A percentile compares a stretch with the other conserved stretches of the same genome.
Conservation (phyloP, 2,329 filamentous ascomycete species). For the Aspergillus costaricaensis region DNA sequence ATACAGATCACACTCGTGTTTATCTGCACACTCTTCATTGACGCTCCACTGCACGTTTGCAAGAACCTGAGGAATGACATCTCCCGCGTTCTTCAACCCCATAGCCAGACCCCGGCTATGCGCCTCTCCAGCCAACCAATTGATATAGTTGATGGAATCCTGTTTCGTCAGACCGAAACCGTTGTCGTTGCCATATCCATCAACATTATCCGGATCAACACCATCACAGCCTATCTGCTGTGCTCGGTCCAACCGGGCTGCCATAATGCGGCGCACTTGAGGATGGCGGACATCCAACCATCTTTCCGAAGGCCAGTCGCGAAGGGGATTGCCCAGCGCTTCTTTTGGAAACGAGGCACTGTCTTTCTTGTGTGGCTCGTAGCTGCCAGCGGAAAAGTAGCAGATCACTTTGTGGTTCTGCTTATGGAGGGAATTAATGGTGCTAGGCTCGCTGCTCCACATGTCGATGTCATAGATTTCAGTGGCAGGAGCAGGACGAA, state of each 20-base stretch:
- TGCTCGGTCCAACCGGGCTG: constrained; percentile 60
- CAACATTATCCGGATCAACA: constrained; percentile 72
- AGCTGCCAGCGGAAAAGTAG: constrained; percentile 73
- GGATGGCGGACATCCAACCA: constrained; percentile 63
- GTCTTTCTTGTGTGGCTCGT: constrained; percentile 60
- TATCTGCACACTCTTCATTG: constrained; percentile 68
- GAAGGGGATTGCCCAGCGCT: constrained; percentile 52
- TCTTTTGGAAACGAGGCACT: constrained; percentile 58
- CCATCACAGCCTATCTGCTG: constrained; percentile 65
- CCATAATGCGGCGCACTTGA: constrained; percentile 66
- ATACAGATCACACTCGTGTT: constrained; percentile 61
- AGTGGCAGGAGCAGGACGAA: constrained; percentile 51
- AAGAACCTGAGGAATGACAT: constrained; percentile 57
- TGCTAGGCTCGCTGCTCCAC: constrained; percentile 53
- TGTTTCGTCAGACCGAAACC: constrained; percentile 60
- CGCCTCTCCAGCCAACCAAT: constrained; percentile 62
- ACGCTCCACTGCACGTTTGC: constrained; percentile 64
- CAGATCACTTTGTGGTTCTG: constrained; percentile 66
- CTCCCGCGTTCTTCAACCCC: constrained; percentile 69
- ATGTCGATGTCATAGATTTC: constrained; percentile 64
- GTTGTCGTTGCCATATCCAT: constrained; percentile 66
- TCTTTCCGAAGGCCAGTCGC: constrained; percentile 66
- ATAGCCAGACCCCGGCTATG: constrained; percentile 58
- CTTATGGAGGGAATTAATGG: constrained; percentile 52
- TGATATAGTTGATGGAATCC: constrained; percentile 61